Conservation (phyloP, 352 stramenopile genomes). For the Pythium brachiatum region DNA sequence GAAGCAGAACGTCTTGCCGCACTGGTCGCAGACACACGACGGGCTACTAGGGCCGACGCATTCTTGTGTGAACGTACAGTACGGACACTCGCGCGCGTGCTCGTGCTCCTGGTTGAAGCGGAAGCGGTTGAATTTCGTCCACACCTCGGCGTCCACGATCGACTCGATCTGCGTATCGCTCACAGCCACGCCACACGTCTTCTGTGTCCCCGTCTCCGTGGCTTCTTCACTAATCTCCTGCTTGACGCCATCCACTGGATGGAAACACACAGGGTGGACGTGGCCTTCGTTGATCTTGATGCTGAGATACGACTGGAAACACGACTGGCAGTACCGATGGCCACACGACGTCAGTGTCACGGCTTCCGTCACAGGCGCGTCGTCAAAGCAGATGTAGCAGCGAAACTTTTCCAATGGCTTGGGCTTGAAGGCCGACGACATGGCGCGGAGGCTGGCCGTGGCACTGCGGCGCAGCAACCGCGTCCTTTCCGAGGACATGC, state of each 20-base stretch:
- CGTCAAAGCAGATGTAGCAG: constrained; percentile 77
- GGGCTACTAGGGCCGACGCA: constrained; percentile 1
- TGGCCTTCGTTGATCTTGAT: constrained; percentile 70
- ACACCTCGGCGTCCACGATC: constrained; percentile 4
- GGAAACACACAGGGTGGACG: constrained; percentile 72
- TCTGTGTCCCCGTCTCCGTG: neutral
- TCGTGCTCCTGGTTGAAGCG: constrained; percentile 13
- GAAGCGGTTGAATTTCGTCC: constrained; percentile 9
- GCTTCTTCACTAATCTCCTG: neutral
- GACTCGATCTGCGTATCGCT: neutral
- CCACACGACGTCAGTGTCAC: constrained; percentile 46
- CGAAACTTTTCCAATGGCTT: constrained; percentile 44
- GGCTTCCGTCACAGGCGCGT: constrained; percentile 32
- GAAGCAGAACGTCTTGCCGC: constrained; percentile 11
- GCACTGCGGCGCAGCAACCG: neutral
- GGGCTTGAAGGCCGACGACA: constrained; percentile 6
- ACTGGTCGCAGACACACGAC: constrained; percentile 1
- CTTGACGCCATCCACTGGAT: neutral
- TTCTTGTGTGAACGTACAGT: constrained; percentile 8
- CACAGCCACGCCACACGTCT: constrained; percentile 6
- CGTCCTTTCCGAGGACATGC: neutral
- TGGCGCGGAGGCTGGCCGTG: neutral
- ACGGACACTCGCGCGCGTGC: constrained; percentile 16
- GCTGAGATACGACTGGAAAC: constrained; percentile 56
- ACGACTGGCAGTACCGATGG: constrained; percentile 58